Percentiles rank a stretch among this genome's conserved stretches.
These are phyloP conservation scores for Adiantum capillusveneris DNA, from an alignment of 75 land plant species.

Conservation along the genomic window DNA sequence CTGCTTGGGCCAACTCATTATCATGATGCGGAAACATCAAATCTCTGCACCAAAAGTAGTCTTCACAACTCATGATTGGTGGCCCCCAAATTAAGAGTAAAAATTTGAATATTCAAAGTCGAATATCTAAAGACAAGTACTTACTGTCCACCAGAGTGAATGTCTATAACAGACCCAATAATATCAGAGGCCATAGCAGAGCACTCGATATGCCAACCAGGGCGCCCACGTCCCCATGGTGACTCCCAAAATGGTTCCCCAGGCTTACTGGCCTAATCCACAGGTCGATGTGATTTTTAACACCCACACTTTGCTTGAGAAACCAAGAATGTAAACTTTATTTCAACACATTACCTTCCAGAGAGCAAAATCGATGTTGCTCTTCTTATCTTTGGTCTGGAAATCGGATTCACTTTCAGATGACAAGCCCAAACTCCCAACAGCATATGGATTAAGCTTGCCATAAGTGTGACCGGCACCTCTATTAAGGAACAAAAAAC, in stretches of 20 bases:
- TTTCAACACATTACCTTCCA: conserved; percentile 28
- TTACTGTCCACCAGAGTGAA: conserved; percentile 47
- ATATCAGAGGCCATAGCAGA: conserved; percentile 47
- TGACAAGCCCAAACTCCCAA: conserved; percentile 33
- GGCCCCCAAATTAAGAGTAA: no score
- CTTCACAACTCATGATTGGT: no score
- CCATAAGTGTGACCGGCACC: conserved; percentile 39
- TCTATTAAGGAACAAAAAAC: conserved; percentile 15
- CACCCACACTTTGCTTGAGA: no score
- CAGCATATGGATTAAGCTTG: conserved; percentile 42
- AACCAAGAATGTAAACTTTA: no score
- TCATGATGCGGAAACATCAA: conserved; percentile 49
- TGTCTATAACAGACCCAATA: conserved; percentile 28
- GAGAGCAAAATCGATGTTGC: conserved; percentile 37
- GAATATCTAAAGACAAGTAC: conserved; percentile 4
- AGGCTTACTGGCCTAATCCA: conserved; percentile 29
- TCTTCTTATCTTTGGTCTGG: conserved; percentile 30
- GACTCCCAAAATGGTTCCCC: conserved; percentile 49
- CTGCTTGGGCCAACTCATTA: conserved; percentile 49
- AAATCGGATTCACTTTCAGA: conserved; percentile 45
- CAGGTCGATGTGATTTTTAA: no score
- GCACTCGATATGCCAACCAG: conserved; percentile 53
- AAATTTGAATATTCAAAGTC: neutral
- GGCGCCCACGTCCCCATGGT: conserved; percentile 47
- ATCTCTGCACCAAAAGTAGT: no score